These are phyloP conservation scores for Lactarius quietus DNA, from an alignment of 768 basidiomycete species.

Conservation along the genomic window DNA sequence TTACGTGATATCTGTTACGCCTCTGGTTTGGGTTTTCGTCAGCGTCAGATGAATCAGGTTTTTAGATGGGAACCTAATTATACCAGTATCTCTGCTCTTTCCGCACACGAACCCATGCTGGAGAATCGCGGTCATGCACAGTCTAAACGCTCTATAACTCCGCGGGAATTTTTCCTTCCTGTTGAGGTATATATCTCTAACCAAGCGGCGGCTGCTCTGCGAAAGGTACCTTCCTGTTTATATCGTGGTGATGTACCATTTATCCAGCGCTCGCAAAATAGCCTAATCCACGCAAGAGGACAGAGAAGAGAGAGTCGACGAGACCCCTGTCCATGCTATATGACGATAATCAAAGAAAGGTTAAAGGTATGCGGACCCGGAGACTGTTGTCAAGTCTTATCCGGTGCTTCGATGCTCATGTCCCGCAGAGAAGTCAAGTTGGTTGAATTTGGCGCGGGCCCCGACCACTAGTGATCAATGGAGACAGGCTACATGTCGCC, in stretches of 20 bases:
- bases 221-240: constrained; percentile 17
- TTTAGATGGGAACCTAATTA: constrained; percentile 1
- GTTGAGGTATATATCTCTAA: constrained; percentile 27
- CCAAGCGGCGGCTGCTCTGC: constrained; percentile 25
- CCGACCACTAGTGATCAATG: constrained; percentile 56
- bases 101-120: constrained; percentile 21
- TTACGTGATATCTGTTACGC: constrained; percentile 14
- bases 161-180: constrained; percentile 24
- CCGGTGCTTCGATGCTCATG: constrained; percentile 1
- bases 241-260: background rate
- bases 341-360: constrained; percentile 48
- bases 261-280: constrained; percentile 27
- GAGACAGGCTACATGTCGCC: constrained; percentile 68
- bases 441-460: constrained; percentile 58
- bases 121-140: constrained; percentile 18
- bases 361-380: constrained; percentile 51
- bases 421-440: constrained; percentile 63
- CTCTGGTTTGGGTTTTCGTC: background rate
- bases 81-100: constrained; percentile 17
- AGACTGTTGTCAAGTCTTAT: background rate
- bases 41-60: background rate
- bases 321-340: constrained; percentile 32
- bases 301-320: constrained; percentile 49
- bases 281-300: constrained; percentile 50
- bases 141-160: constrained; percentile 3